phyloP scores from a whole-genome alignment of 352 stramenopile genomes.

The Ophiocytium majus region DNA sequence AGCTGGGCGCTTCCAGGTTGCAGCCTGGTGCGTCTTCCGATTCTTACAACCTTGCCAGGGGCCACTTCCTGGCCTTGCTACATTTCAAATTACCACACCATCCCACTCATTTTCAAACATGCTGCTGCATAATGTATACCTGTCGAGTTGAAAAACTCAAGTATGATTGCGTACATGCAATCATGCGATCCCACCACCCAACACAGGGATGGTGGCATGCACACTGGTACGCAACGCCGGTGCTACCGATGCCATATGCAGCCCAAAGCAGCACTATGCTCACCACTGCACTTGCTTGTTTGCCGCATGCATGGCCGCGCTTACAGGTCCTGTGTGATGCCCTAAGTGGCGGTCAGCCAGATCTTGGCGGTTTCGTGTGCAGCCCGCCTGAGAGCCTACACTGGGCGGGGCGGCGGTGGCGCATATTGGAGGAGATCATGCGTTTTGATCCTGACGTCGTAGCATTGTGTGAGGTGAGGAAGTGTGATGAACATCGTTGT shows the following conservation, averaged over 20 bases:
- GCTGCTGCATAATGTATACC: too few relatives aligned
- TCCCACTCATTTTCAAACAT: too few relatives aligned
- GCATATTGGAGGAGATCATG: constrained; percentile 17
- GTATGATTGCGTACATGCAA: background rate
- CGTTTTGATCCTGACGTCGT: background rate
- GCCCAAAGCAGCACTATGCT: background rate
- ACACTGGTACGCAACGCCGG: background rate
- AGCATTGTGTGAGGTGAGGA: constrained; percentile 7
- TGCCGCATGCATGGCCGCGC: background rate
- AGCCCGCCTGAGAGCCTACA: constrained; percentile 8
- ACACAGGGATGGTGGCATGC: too few relatives aligned
- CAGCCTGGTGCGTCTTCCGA: too few relatives aligned
- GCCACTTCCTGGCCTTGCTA: too few relatives aligned
- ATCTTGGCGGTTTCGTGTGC: constrained; percentile 9
- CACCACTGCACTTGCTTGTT: background rate
- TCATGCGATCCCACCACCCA: too few relatives aligned
- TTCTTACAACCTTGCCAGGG: too few relatives aligned
- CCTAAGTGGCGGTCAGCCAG: constrained; percentile 11
- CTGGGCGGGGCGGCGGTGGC: background rate
- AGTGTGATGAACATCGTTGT: too few relatives aligned
- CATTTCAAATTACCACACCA: too few relatives aligned
- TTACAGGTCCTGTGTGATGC: constrained; percentile 23
- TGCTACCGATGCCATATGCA: background rate
- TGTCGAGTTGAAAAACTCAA: background rate
- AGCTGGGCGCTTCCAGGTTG: too few relatives aligned